Evolutionary conservation across 2,329 filamentous ascomycete species (phyloP).

Genomic region (Colletotrichum tabaci): DNA sequence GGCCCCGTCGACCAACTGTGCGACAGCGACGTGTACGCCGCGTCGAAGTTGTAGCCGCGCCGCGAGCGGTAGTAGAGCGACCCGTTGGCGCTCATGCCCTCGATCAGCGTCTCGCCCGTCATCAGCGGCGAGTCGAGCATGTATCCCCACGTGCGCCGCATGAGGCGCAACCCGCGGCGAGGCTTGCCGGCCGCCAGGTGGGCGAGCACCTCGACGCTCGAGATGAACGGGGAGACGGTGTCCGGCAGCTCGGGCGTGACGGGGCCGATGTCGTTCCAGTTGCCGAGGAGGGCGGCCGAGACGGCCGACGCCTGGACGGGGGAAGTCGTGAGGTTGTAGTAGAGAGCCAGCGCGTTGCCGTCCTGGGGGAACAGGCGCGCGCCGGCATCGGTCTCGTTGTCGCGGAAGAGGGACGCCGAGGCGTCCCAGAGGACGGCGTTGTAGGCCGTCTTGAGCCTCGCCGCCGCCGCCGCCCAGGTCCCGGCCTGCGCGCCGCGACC

Average conservation of each 20-base stretch:
- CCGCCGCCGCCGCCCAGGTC: slow-evolving; percentile 33
- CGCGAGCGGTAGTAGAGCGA: slow-evolving; percentile 52
- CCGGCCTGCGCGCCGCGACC: slow-evolving; percentile 25
- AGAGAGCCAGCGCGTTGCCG: slow-evolving; percentile 63
- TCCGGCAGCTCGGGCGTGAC: slow-evolving; percentile 52
- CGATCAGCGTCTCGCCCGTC: slow-evolving; percentile 54
- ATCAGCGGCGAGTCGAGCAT: slow-evolving; percentile 49
- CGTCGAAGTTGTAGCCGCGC: slow-evolving; percentile 51
- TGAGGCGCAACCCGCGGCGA: slow-evolving; percentile 48
- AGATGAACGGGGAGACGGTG: slow-evolving; percentile 55
- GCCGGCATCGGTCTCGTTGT: slow-evolving; percentile 60
- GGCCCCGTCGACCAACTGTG: slow-evolving; percentile 55
- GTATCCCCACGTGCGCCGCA: slow-evolving; percentile 49
- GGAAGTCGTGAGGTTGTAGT: slow-evolving; percentile 46
- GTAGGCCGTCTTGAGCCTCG: slow-evolving; percentile 51
- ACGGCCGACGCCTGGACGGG: slow-evolving; percentile 41
- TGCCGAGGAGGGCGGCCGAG: slow-evolving; percentile 43
- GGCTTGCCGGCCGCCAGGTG: slow-evolving; percentile 48
- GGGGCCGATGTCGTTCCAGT: slow-evolving; percentile 50
- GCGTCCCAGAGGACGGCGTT: slow-evolving; percentile 63
- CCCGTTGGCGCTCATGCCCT: slow-evolving; percentile 55
- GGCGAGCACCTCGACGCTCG: slow-evolving; percentile 52
- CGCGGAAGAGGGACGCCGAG: slow-evolving; percentile 60
- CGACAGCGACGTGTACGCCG: slow-evolving; percentile 51
- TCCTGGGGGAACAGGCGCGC: slow-evolving; percentile 62